Percentiles rank a stretch among this genome's conserved stretches.
These are phyloP conservation scores for Chlorella sp. DNA, from an alignment of 139 green algal species.

Conservation along the genomic window DNA sequence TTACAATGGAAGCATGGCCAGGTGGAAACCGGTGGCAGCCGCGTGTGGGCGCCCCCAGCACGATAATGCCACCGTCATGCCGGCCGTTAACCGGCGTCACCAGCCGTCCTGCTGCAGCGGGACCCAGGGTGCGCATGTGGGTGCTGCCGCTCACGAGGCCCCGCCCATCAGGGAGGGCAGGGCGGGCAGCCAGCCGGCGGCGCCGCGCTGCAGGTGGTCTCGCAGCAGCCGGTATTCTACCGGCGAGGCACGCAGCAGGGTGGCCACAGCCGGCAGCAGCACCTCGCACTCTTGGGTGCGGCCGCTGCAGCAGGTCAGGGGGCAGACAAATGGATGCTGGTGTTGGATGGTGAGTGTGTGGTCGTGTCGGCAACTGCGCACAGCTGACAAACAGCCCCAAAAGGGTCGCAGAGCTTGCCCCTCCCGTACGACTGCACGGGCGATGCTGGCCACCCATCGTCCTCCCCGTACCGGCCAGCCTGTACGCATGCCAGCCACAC, in stretches of 20 bases:
- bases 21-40: too few species aligned
- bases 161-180: slow-evolving; percentile 13
- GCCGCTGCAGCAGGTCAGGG: neutral
- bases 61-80: too few species aligned
- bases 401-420: neutral
- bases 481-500: neutral
- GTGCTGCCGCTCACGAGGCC: neutral
- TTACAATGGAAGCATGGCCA: too few species aligned
- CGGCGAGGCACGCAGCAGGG: slow-evolving; percentile 34
- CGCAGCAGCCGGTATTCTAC: slow-evolving; percentile 34
- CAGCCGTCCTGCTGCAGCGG: too few species aligned
- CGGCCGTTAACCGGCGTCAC: too few species aligned
- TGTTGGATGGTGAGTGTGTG: neutral
- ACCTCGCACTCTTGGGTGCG: slow-evolving; percentile 48
- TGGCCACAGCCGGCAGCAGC: slow-evolving; percentile 46
- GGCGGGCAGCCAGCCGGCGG: slow-evolving; percentile 29
- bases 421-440: neutral
- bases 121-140: too few species aligned
- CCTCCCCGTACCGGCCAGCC: neutral
- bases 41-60: too few species aligned
- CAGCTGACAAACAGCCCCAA: neutral
- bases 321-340: too few species aligned
- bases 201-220: neutral
- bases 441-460: neutral
- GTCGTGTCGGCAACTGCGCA: neutral